phyloP scores from a whole-genome alignment of 1,284 basidiomycete genomes.

The Apiotrichum gracile region DNA sequence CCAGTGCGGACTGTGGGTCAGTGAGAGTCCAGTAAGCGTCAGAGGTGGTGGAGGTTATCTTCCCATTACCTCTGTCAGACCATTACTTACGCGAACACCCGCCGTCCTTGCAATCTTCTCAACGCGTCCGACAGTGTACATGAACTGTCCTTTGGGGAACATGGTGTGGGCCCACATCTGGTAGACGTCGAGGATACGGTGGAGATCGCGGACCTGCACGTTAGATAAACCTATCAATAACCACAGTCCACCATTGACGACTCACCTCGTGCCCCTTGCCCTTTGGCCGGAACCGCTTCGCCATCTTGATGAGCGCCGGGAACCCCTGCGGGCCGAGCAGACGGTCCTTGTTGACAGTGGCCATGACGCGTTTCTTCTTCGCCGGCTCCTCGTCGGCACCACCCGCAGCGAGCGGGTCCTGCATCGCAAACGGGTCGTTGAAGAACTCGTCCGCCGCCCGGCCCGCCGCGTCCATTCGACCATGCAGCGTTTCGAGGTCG shows the following conservation, averaged over 20 bases:
- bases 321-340: constrained; percentile 69
- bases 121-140: constrained; percentile 70
- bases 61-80: not conserved
- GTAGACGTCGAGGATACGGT: constrained; percentile 69
- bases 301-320: constrained; percentile 64
- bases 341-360: constrained; percentile 64
- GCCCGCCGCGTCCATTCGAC: not conserved
- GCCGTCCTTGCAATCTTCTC: constrained; percentile 58
- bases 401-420: constrained; percentile 4
- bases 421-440: constrained; percentile 8
- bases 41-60: not conserved
- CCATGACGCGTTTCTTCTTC: constrained; percentile 53
- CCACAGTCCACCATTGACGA: constrained; percentile 7
- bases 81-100: not conserved
- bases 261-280: constrained; percentile 85
- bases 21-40: not conserved
- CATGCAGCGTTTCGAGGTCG: not conserved
- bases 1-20: constrained; percentile 41
- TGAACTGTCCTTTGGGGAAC: constrained; percentile 79
- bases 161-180: constrained; percentile 88
- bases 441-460: not conserved
- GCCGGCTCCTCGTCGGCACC: constrained; percentile 20
- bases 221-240: not conserved
- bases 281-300: constrained; percentile 66
- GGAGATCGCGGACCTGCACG: constrained; percentile 64